These are phyloP conservation scores for Beta corolliflora DNA, from an alignment of 179 eudicot species.

Conservation along the genomic window DNA sequence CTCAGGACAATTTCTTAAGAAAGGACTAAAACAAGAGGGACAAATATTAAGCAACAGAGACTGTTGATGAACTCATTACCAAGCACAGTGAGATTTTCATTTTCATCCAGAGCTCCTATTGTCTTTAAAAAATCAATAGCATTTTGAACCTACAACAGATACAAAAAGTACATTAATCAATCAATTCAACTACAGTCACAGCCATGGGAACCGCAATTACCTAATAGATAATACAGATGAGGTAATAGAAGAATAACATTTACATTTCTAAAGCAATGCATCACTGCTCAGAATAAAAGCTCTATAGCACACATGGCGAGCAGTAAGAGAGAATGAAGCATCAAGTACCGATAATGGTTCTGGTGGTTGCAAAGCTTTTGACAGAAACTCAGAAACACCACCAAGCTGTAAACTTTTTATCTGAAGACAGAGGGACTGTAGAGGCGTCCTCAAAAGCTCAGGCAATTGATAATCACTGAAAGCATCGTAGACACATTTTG, in stretches of 20 bases:
- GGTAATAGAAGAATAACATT: background rate
- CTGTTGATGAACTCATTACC: conserved; percentile 37
- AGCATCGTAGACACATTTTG: conserved; percentile 77
- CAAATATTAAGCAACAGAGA: conserved; percentile 7
- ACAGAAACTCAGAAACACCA: conserved; percentile 73
- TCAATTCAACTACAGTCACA: background rate
- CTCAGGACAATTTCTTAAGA: background rate
- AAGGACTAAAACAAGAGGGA: conserved; percentile 12
- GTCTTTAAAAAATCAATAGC: conserved; percentile 77
- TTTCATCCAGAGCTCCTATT: conserved; percentile 76
- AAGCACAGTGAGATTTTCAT: conserved; percentile 66
- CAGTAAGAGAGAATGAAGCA: conserved; percentile 9
- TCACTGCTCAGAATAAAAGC: background rate
- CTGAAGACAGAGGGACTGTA: conserved; percentile 86
- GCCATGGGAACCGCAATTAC: background rate
- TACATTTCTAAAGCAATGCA: background rate
- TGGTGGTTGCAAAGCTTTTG: conserved; percentile 82
- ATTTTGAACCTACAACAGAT: conserved; percentile 66
- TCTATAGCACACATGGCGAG: background rate
- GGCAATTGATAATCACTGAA: conserved; percentile 80
- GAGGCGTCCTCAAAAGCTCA: conserved; percentile 79
- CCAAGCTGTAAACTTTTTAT: conserved; percentile 84
- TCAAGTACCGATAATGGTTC: conserved; percentile 64
- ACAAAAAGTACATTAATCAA: background rate
- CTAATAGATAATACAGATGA: background rate